Evolutionary conservation across 176 grass and related monocot genomes (phyloP).

Genomic region (Carex kokanica): DNA sequence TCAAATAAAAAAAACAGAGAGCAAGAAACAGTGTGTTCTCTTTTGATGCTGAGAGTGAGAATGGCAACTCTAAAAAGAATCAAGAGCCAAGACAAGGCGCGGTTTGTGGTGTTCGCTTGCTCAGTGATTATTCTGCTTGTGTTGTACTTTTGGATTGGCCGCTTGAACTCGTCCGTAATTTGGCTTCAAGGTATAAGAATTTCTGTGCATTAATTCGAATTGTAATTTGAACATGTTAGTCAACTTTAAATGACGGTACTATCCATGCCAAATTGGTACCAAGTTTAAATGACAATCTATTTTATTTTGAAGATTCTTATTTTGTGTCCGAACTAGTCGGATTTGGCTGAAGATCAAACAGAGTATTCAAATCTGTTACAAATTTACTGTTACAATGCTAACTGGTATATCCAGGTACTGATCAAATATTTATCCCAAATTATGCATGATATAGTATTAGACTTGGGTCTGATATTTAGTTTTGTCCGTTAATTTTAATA

Average conservation of each 20-base stretch:
- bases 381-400: not conserved
- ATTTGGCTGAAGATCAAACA: not conserved
- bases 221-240: not conserved
- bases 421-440: not conserved
- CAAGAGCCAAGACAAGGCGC: not conserved
- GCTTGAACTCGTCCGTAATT: not conserved
- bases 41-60: not conserved
- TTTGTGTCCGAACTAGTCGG: not conserved
- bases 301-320: not conserved
- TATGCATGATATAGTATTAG: not conserved
- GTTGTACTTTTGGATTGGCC: slow-evolving; percentile 16
- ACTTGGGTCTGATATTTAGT: not conserved
- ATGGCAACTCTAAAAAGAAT: not conserved
- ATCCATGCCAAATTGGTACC: not conserved
- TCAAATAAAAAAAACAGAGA: too few relatives aligned
- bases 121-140: not conserved
- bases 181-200: slow-evolving; percentile 17
- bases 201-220: not conserved
- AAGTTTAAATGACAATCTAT: not conserved
- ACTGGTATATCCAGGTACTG: not conserved
- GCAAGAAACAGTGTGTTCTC: not conserved
- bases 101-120: not conserved
- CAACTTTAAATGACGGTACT: not conserved
- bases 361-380: not conserved
- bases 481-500: not conserved